Conservation (phyloP, 176 grass and related monocot species). For the Aegilops longissima region DNA sequence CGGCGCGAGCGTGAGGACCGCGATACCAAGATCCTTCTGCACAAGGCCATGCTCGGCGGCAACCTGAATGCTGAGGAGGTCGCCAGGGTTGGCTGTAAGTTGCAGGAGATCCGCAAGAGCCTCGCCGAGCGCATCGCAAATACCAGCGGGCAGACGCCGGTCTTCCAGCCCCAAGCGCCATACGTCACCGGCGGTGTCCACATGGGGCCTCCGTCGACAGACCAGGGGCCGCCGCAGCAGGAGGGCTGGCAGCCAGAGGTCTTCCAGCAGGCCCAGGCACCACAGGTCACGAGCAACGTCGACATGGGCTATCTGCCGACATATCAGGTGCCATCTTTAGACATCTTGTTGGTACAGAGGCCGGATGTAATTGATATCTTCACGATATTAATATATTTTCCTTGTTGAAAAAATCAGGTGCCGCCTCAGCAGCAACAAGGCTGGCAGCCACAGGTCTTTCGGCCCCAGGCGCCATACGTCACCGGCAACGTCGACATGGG, state of each 20-base stretch:
- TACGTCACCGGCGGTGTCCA: background rate
- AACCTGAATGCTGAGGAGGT: background rate
- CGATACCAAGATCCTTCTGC: slow-evolving; percentile 1
- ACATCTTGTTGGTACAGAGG: no score
- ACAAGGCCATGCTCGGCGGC: background rate
- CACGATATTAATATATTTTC: no score
- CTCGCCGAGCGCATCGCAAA: background rate
- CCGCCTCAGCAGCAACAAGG: no score
- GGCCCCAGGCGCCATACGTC: background rate
- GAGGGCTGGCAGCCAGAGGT: background rate
- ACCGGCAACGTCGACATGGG: background rate
- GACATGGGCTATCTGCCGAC: background rate
- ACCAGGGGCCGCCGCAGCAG: background rate
- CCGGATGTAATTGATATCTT: no score
- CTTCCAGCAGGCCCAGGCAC: background rate
- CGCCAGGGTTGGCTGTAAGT: background rate
- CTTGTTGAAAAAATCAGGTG: no score
- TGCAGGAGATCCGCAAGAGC: background rate
- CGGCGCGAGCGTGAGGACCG: background rate
- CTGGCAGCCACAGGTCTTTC: background rate
- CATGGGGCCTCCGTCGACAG: background rate
- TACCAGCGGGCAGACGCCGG: background rate
- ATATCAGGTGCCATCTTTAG: no score
- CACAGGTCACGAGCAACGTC: background rate
- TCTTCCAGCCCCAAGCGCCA: background rate